These are phyloP conservation scores for Hemileia vastatrix DNA, from an alignment of 1,284 basidiomycete genomes.

Conservation along the genomic window DNA sequence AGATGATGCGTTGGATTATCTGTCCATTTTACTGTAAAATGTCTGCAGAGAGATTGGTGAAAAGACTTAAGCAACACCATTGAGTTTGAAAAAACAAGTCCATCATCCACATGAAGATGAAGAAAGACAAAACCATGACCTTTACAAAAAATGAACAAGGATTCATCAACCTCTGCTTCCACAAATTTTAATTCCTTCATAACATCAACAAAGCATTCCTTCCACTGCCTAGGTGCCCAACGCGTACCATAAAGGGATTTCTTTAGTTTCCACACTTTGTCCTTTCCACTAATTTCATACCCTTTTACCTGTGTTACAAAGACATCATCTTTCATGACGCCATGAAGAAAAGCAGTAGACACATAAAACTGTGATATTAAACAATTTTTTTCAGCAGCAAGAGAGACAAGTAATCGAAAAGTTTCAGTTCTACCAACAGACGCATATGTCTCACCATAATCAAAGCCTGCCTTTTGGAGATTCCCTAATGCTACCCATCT, in stretches of 20 bases:
- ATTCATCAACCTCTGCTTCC: too few species aligned
- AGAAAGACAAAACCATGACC: too few species aligned
- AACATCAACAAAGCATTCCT: too few species aligned
- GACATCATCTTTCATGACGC: background rate
- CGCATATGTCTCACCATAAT: background rate
- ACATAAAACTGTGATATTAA: background rate
- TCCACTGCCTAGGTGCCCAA: background rate
- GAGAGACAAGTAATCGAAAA: background rate
- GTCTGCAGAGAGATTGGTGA: too few species aligned
- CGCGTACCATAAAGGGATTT: constrained; percentile 7
- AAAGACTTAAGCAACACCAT: too few species aligned
- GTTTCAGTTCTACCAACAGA: background rate
- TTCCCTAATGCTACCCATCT: constrained; percentile 11
- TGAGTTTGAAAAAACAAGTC: too few species aligned
- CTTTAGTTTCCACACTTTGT: background rate
- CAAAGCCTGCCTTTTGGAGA: background rate
- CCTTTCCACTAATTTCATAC: background rate
- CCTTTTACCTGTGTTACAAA: constrained; percentile 1
- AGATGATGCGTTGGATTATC: too few species aligned
- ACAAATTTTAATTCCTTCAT: too few species aligned
- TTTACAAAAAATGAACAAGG: too few species aligned
- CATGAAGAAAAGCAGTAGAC: background rate
- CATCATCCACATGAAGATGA: too few species aligned
- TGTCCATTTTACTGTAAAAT: too few species aligned
- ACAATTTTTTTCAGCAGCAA: background rate